Evolutionary conservation across 345 rosid species (phyloP).

Genomic region (Eucalyptus lansdowneana): DNA sequence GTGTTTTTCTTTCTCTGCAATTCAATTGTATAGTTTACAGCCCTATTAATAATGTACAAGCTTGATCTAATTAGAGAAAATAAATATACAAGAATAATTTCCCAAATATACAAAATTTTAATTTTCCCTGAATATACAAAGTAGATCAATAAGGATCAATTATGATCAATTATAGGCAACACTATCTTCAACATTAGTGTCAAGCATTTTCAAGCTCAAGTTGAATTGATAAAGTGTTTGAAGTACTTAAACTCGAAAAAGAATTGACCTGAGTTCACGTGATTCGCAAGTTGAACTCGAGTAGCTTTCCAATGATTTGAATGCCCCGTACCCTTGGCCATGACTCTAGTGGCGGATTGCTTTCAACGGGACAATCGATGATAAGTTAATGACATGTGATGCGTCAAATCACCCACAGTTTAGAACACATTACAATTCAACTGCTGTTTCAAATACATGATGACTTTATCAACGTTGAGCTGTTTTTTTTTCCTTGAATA

Average conservation of each 20-base stretch:
- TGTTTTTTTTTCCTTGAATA: not conserved
- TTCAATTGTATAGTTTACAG: too few species aligned
- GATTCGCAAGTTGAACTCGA: not conserved
- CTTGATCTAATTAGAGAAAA: too few species aligned
- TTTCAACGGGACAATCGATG: not conserved
- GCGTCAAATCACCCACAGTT: fast-evolving
- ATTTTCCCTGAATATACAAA: too few species aligned
- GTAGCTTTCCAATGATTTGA: not conserved
- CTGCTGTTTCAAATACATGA: not conserved
- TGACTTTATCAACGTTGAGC: not conserved
- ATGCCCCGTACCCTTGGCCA: not conserved
- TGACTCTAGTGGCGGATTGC: not conserved
- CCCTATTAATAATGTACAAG: too few species aligned
- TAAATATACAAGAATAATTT: too few species aligned
- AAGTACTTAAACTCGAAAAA: not conserved
- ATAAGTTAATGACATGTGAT: not conserved
- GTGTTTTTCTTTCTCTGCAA: too few species aligned
- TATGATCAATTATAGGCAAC: too few species aligned
- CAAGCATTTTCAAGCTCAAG: not conserved
- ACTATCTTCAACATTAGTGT: not conserved
- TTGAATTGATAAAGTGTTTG: not conserved
- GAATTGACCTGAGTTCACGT: not conserved
- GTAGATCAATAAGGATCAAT: too few species aligned
- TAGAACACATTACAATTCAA: not conserved
- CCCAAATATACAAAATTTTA: too few species aligned